Base-by-base conservation (phyloP, 1,284 basidiomycete genomes). In the Trichosporon coremiiforme region DNA sequence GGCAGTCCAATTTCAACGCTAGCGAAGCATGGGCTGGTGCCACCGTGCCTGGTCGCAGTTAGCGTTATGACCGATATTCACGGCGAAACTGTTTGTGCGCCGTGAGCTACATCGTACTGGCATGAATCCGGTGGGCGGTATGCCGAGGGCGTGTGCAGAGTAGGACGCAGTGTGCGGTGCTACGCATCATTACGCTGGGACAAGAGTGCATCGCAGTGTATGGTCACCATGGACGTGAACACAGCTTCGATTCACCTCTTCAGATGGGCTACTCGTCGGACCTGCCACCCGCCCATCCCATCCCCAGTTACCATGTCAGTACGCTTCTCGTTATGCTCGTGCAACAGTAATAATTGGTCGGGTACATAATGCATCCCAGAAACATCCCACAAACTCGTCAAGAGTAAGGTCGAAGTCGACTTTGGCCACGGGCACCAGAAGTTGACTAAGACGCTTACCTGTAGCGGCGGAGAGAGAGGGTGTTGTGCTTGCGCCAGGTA, bases 401-500 rank as follows among this genome's bases (percentile, higher is more conserved):
- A 62, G 29, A 29, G 31, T 35, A 33, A 62, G 8, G 29, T 62
- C 57, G n/a, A 64, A 47, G 47, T 31, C 29, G 25, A 55, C 55
- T 41, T 47, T 25, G 65, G 65, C 68, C 71, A 45, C 71, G 66
- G 65, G 71, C 68, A 25, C 71, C 68, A 41, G 10, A 36, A 31
- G 53, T 45, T 41, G 38, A 67, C 62, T n/a, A 33, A 36, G 62
- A 45, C 72, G 80, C 79, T 91, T 88, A 98, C 86, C 95, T 92
- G 91, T 98, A 98, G 82, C 95, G 93, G 83, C 93, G 93, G 81
- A 98, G 91, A 84, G 93, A 94, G 87, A 98, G 93, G 64, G 94
- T 96, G 89, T 97, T 98, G 91, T 97, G 92, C 85, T 89, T 94
- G 86, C 93, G 94, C 94, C 95, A 98, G 85, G 92, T 93, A 29